phyloP scores from a whole-genome alignment of 176 grass and related monocot genomes.

The Lolium multiflorum region DNA sequence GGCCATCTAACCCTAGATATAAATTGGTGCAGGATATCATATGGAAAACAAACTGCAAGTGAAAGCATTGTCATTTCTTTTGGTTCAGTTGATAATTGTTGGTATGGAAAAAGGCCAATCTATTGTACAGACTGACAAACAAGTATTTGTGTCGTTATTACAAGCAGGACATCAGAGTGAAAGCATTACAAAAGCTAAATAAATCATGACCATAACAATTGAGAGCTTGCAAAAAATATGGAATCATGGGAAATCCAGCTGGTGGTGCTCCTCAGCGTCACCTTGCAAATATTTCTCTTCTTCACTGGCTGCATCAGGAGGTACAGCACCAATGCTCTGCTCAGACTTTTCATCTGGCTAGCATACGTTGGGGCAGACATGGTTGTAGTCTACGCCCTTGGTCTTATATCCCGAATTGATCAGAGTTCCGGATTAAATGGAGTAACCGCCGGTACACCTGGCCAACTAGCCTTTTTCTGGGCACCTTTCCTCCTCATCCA shows the following conservation, averaged over 20 bases:
- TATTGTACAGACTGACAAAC: constrained; percentile 10
- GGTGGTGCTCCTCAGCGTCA: constrained; percentile 20
- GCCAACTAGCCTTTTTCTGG: constrained; percentile 11
- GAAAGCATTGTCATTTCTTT: background rate
- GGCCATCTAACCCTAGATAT: background rate
- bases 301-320: constrained; percentile 1
- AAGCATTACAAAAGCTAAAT: background rate
- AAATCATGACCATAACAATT: background rate
- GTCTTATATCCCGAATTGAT: background rate
- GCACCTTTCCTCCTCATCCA: constrained; percentile 23
- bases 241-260: too few relatives aligned
- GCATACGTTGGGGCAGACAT: constrained; percentile 25
- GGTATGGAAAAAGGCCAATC: background rate
- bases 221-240: background rate
- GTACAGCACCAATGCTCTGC: background rate
- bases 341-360: constrained; percentile 13
- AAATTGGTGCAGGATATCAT: background rate
- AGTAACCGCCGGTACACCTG: too few relatives aligned
- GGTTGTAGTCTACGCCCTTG: constrained; percentile 16
- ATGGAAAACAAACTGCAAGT: background rate
- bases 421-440: background rate
- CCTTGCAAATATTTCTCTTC: constrained; percentile 20
- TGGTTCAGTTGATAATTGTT: background rate
- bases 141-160: background rate
- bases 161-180: background rate